Conservation (phyloP, 805 yeast species). For the Starmera pachycereana region DNA sequence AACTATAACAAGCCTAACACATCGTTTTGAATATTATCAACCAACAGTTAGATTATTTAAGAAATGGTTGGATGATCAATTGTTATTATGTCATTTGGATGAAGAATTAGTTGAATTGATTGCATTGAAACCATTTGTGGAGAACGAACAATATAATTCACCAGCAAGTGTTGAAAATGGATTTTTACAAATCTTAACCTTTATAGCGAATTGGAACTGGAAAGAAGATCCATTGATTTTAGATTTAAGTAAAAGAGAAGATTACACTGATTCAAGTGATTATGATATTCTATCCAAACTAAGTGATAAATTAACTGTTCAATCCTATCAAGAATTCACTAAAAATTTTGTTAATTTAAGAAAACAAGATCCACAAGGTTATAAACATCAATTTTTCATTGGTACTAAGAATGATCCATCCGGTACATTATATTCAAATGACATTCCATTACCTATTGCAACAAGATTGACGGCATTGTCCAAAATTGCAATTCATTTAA, state of each 20-base stretch:
- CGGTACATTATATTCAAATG: slow-evolving; percentile 74
- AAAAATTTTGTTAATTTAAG: slow-evolving; percentile 60
- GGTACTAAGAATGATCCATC: slow-evolving; percentile 80
- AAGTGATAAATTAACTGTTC: slow-evolving; percentile 52
- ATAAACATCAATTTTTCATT: slow-evolving; percentile 70
- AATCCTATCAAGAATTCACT: slow-evolving; percentile 50
- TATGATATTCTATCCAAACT: slow-evolving; percentile 32
- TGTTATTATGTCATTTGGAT: slow-evolving; percentile 56
- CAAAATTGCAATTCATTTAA: slow-evolving; percentile 54
- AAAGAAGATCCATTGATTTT: slow-evolving; percentile 74
- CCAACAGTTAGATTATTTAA: slow-evolving; percentile 80
- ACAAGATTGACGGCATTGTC: slow-evolving; percentile 82
- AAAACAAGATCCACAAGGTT: slow-evolving; percentile 70
- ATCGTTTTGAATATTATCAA: slow-evolving; percentile 61
- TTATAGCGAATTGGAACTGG: slow-evolving; percentile 89
- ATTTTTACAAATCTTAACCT: slow-evolving; percentile 61
- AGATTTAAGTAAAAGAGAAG: slow-evolving; percentile 52
- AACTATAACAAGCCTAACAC: slow-evolving; percentile 59
- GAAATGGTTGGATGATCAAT: slow-evolving; percentile 81
- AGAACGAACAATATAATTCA: slow-evolving; percentile 71
- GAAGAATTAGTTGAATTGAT: slow-evolving; percentile 79
- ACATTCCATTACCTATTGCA: slow-evolving; percentile 63
- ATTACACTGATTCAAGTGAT: slow-evolving; percentile 24
- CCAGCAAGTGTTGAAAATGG: slow-evolving; percentile 80
- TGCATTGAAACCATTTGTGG: slow-evolving; percentile 77